Evolutionary conservation across 352 stramenopile genomes (phyloP).

Genomic region (Pythium oligandrum): DNA sequence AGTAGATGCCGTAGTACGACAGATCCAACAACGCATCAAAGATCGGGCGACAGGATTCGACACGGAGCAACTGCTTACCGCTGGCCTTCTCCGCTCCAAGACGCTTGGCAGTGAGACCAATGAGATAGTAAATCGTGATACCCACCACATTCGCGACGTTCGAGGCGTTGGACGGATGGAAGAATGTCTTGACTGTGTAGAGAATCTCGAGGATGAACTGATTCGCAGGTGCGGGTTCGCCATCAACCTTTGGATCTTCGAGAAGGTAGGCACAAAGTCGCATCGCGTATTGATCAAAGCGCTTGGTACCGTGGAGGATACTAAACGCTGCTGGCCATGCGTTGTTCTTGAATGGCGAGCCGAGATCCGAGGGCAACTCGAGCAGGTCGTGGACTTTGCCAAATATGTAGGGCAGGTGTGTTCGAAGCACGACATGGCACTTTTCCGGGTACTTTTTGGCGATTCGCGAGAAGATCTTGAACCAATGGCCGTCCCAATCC

Average conservation of each 20-base stretch:
- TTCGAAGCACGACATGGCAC: conserved; percentile 11
- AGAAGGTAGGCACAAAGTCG: conserved; percentile 55
- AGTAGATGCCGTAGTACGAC: conserved; percentile 68
- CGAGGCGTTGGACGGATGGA: conserved; percentile 67
- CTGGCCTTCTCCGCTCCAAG: conserved; percentile 42
- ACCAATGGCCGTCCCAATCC: conserved; percentile 73
- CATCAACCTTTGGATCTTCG: conserved; percentile 15
- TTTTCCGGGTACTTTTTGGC: conserved; percentile 36
- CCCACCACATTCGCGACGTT: conserved; percentile 50
- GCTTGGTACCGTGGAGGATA: conserved; percentile 48
- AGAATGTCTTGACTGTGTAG: conserved; percentile 56
- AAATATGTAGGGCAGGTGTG: conserved; percentile 55
- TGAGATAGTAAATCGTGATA: conserved; percentile 55
- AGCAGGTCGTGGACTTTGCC: conserved; percentile 61
- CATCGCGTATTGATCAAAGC: conserved; percentile 46
- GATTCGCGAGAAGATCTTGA: conserved; percentile 64
- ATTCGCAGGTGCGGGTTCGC: conserved; percentile 19
- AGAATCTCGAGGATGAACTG: conserved; percentile 57
- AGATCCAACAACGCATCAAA: conserved; percentile 49
- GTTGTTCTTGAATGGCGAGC: conserved; percentile 56
- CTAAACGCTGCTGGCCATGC: conserved; percentile 45
- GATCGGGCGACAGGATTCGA: conserved; percentile 29
- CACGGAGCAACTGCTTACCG: conserved; percentile 11
- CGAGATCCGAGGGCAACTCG: conserved; percentile 60
- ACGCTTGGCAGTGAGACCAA: conserved; percentile 36